These are phyloP conservation scores for Globisporangium viniferum DNA, from an alignment of 352 stramenopile genomes.

Conservation along the genomic window DNA sequence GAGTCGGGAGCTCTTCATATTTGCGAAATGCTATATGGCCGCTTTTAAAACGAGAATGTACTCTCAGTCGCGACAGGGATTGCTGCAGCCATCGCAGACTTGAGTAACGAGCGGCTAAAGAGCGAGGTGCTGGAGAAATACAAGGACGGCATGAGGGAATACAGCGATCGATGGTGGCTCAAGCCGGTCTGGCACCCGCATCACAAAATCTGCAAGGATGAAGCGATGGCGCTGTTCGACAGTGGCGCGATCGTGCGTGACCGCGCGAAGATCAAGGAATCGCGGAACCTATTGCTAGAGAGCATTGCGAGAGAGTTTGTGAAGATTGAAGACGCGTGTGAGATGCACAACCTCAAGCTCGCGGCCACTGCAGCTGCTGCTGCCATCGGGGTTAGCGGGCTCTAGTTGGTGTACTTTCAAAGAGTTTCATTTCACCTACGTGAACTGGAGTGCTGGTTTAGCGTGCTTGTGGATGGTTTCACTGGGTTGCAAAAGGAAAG, in stretches of 20 bases:
- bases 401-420: no score
- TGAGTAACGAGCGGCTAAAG: not conserved
- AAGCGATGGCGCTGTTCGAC: not conserved
- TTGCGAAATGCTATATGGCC: not conserved
- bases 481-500: no score
- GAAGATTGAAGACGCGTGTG: no score
- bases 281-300: not conserved
- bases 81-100: not conserved
- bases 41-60: not conserved
- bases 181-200: not conserved
- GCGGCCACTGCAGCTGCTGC: no score
- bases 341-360: not conserved
- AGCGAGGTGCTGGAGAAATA: not conserved
- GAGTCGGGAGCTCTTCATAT: not conserved
- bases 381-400: no score
- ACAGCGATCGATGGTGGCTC: not conserved
- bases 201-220: not conserved
- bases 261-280: not conserved
- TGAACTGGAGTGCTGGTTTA: no score
- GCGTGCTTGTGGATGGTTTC: no score
- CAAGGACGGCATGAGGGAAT: not conserved
- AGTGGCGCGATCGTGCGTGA: not conserved
- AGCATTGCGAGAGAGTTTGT: not conserved
- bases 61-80: not conserved
- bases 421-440: no score